Evolutionary conservation across 1,284 basidiomycete genomes (phyloP).

Genomic region (Marasmius fiardii): DNA sequence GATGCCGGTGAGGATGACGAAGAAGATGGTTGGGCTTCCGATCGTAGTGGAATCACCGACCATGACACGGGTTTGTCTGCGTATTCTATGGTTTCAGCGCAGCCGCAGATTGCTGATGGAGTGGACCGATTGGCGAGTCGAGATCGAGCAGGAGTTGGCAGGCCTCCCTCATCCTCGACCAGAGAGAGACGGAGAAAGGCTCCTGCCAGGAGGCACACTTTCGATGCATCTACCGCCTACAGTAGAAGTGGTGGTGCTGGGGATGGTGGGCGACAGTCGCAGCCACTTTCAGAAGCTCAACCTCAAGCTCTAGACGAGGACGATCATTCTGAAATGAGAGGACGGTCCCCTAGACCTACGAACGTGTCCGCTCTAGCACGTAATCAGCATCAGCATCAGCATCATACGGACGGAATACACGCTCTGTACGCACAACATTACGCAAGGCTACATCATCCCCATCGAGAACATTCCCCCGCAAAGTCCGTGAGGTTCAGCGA

Average conservation of each 20-base stretch:
- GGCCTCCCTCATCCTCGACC: background rate
- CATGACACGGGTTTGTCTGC: background rate
- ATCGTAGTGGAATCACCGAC: background rate
- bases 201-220: background rate
- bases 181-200: background rate
- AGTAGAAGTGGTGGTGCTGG: too few species aligned
- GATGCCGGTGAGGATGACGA: background rate
- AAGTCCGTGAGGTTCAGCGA: background rate
- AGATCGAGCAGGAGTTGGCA: background rate
- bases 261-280: too few species aligned
- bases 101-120: background rate
- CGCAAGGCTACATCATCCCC: background rate
- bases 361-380: background rate
- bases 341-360: background rate
- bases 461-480: background rate
- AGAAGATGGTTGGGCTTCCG: conserved; percentile 2
- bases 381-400: background rate
- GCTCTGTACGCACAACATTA: background rate
- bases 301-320: background rate
- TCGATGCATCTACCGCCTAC: background rate
- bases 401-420: background rate
- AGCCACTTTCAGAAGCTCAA: background rate
- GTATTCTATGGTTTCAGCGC: background rate
- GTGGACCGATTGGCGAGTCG: background rate
- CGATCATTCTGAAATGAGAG: background rate